phyloP scores from a whole-genome alignment of 345 rosid genomes.

The Linum lewisii region DNA sequence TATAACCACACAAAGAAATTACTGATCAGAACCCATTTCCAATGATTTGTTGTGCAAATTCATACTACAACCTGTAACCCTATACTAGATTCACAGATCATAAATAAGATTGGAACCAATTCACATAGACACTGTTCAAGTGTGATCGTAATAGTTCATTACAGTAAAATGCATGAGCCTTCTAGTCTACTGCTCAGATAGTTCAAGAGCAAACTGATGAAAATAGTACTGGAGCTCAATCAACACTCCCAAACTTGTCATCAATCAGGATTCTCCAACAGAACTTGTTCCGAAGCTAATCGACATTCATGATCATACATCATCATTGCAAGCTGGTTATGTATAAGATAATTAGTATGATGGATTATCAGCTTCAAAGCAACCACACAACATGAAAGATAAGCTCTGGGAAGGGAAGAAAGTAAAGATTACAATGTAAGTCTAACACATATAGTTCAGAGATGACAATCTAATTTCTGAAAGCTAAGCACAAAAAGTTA shows the following conservation, averaged over 20 bases:
- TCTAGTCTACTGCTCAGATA: too few relatives aligned
- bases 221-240: not conserved
- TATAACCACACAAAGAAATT: not conserved
- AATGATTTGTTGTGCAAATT: too few relatives aligned
- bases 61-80: too few relatives aligned
- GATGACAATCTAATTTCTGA: not conserved
- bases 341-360: not conserved
- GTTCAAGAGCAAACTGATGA: too few relatives aligned
- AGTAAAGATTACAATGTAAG: not conserved
- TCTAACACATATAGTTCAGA: conserved; percentile 13
- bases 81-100: too few relatives aligned
- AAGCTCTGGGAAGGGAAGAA: not conserved
- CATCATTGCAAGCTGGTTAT: conserved; percentile 7
- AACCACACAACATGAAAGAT: not conserved
- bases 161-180: too few relatives aligned
- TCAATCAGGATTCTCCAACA: not conserved
- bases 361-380: not conserved
- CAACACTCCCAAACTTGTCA: not conserved
- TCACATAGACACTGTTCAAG: too few relatives aligned
- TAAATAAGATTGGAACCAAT: too few relatives aligned
- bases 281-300: not conserved
- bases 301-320: not conserved
- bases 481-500: not conserved
- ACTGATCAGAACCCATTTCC: too few relatives aligned
- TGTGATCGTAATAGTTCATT: too few relatives aligned